phyloP scores from a whole-genome alignment of 371 early-diverging fungal genomes.

The Choanephora cucurbitarum region DNA sequence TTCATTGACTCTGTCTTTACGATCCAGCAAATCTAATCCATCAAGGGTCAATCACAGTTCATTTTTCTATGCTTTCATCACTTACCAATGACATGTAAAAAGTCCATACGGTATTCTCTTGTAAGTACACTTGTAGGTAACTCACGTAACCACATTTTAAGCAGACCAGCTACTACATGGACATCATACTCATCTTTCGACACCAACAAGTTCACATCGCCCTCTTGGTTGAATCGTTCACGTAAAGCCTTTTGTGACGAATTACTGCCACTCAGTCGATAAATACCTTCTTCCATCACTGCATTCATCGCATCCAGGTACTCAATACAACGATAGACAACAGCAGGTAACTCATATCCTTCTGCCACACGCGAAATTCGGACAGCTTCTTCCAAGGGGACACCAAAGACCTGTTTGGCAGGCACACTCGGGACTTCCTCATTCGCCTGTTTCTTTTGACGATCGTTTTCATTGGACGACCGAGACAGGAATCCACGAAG shows the following conservation, averaged over 20 bases:
- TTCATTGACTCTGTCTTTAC: constrained; percentile 61
- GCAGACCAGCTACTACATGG: constrained; percentile 83
- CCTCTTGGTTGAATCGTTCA: constrained; percentile 67
- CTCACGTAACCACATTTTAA: constrained; percentile 85
- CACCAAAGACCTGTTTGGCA: constrained; percentile 52
- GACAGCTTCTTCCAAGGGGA: constrained; percentile 33
- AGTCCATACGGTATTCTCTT: constrained; percentile 65
- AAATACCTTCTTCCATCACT: constrained; percentile 78
- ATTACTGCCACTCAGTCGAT: constrained; percentile 73
- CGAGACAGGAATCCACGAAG: constrained; percentile 32
- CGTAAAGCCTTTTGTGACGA: constrained; percentile 59
- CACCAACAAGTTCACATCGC: constrained; percentile 64
- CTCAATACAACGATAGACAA: constrained; percentile 84
- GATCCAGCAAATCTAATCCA: constrained; percentile 63
- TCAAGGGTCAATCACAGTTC: too few species aligned
- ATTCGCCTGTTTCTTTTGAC: constrained; percentile 4
- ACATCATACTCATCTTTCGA: constrained; percentile 66
- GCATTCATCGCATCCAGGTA: constrained; percentile 76
- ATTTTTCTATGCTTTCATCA: too few species aligned
- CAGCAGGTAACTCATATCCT: constrained; percentile 61
- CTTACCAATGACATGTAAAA: constrained; percentile 64
- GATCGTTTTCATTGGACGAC: constrained; percentile 26
- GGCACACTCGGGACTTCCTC: constrained; percentile 9
- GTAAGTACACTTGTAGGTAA: constrained; percentile 79
- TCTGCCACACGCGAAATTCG: constrained; percentile 29